Conservation (phyloP, 257 asterid genomes). For the Jasminum sambac region DNA sequence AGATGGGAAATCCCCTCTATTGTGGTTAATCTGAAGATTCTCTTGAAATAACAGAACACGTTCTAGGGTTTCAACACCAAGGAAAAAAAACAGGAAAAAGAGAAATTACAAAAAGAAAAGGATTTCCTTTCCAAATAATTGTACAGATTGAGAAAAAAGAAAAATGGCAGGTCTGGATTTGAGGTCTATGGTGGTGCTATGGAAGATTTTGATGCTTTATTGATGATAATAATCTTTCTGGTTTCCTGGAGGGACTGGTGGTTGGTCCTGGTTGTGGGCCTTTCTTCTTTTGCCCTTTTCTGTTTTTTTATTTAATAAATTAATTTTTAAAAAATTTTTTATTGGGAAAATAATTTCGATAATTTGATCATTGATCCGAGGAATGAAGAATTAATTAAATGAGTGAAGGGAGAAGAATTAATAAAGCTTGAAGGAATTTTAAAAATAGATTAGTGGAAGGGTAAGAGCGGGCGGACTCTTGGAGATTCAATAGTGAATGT, state of each 20-base stretch:
- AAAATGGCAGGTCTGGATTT: constrained; percentile 12
- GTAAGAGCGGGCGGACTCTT: constrained; percentile 31
- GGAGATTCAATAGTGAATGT: constrained; percentile 1
- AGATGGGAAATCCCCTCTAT: constrained; percentile 15
- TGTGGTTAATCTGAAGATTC: constrained; percentile 25
- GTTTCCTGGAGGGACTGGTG: constrained; percentile 47
- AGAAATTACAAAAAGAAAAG: not conserved
- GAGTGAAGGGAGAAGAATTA: constrained; percentile 28
- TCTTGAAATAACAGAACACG: constrained; percentile 24
- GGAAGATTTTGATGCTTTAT: constrained; percentile 26
- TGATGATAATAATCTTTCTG: constrained; percentile 50
- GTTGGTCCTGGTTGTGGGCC: constrained; percentile 35
- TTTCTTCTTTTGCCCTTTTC: not conserved
- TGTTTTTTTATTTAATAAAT: not conserved
- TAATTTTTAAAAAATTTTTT: not conserved
- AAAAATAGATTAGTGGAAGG: constrained; percentile 28
- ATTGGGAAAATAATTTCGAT: constrained; percentile 21
- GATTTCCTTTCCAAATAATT: constrained; percentile 14
- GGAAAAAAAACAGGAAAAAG: not conserved
- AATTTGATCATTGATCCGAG: constrained; percentile 37
- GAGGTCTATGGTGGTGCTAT: constrained; percentile 18
- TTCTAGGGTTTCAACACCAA: constrained; percentile 30
- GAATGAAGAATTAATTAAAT: constrained; percentile 15
- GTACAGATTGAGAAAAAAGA: not conserved
- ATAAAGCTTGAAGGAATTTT: constrained; percentile 7